Percentiles rank a stretch among this genome's conserved stretches.
Conservation (phyloP, 2,329 filamentous ascomycete genomes). For the Botrytis elliptica region DNA sequence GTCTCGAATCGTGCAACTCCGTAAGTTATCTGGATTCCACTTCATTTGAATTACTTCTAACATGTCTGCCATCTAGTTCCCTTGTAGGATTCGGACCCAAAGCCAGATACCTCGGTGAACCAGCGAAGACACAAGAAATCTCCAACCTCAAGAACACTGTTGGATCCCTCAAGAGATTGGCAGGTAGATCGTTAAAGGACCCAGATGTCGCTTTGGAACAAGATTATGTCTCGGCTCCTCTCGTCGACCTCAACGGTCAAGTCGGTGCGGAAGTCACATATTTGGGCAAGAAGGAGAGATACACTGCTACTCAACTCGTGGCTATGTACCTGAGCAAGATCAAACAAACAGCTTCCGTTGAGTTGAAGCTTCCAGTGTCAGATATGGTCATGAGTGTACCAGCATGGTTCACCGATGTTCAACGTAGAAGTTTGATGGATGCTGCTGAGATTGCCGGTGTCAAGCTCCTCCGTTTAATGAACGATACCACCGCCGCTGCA, state of each 20-base stretch:
- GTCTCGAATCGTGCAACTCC: conserved; percentile 97
- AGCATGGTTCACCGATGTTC: conserved; percentile 94
- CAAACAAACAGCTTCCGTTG: conserved; percentile 79
- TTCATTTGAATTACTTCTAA: background rate
- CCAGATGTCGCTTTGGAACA: conserved; percentile 93
- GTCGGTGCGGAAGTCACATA: conserved; percentile 93
- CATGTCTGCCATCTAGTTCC: conserved; percentile 55
- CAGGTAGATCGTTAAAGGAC: conserved; percentile 81
- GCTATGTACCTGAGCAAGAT: conserved; percentile 97
- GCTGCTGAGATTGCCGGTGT: conserved; percentile 91
- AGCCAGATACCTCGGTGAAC: conserved; percentile 88
- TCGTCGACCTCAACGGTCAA: conserved; percentile 90
- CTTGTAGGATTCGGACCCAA: conserved; percentile 95
- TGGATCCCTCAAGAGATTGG: conserved; percentile 85
- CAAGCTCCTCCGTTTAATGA: conserved; percentile 91
- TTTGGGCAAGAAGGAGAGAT: conserved; percentile 90
- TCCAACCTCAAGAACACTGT: conserved; percentile 99
- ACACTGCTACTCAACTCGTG: conserved; percentile 88
- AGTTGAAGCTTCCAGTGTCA: conserved; percentile 86
- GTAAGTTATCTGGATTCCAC: conserved; percentile 61
- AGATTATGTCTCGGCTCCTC: conserved; percentile 79
- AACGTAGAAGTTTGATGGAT: conserved; percentile 86
- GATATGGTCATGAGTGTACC: conserved; percentile 94
- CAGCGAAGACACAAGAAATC: conserved; percentile 97
- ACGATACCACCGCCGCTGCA: conserved; percentile 94